Evolutionary conservation across 176 grass and related monocot species (phyloP), one percentile per base, ranked within the genome.

Genomic region (Otatea glauca): DNA sequence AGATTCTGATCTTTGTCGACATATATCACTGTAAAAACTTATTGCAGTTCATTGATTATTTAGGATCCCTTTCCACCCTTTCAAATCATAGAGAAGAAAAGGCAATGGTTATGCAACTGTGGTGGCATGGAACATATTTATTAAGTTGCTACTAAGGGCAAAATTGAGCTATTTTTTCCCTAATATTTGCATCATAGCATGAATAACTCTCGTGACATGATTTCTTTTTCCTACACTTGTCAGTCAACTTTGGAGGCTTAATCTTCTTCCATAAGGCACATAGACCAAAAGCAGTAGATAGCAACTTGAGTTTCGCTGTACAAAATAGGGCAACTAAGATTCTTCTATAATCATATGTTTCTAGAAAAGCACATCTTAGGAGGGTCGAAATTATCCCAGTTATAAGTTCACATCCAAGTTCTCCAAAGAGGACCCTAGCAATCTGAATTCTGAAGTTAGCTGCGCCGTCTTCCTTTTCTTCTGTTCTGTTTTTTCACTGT

Each of bases 21-120:
- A 63, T n/a, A 49, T 41, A 35, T 7, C 38, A 54, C 45, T 37
- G 37, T 60, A 70, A n/a, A 83, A 77, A 10, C 1, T 7, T 27
- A 53, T 70, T 72, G 62, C 56, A 75, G 16, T 67, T 72, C 35
- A 34, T 20, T 70, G 23, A 45, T 64, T 71, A 78, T 71, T 83
- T 43, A 72, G 10, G 65, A 72, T 39, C 35, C 9, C 65, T 53
- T 63, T 21, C 16, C 17, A 1, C 35, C 23, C 23, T 83, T 88
- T 44, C 7, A 77, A 82, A 20, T 70, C 64, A 74, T 29, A 45
- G 42, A 45, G 42, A 81, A 59, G 43, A 55, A 20, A 70, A 65
- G 2, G 4, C 3, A 78, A 61, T 23, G 23, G 8, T 44, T 54
- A 20, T 84, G 67, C 25, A 74, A 71, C 49, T 39, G 15, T 66